Evolutionary conservation across 2,329 filamentous ascomycete species (phyloP), one percentile per base, ranked within the genome.

Genomic region (Xylariaceae sp.): DNA sequence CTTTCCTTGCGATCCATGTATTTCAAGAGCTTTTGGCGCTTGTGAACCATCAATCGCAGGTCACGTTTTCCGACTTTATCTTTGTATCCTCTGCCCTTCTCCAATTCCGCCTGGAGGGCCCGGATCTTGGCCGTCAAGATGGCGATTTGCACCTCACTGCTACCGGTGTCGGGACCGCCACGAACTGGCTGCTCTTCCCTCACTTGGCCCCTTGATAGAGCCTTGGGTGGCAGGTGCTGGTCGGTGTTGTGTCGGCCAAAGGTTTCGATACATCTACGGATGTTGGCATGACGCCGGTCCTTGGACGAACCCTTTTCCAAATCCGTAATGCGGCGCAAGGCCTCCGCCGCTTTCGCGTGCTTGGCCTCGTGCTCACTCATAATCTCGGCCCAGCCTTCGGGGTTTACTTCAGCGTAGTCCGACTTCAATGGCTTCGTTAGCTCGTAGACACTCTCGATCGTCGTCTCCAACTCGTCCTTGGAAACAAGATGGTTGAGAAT

Each of bases 51-150:
- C 62, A 96, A 69, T 65, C 91, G 82, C 73, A 99, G 72, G 75
- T 96, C 96, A 61, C 92, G 83, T 83, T 95, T 96, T 78, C 97
- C 97, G 73, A 91, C 84, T 79, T 95, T 96, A 73, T 99, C 94
- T 73, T 88, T 91, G 73, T 88, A 84, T 4, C 88, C 90, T 66
- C 79, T 76, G 61, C 85, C 82, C 48, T 78, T 80, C 70, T 88
- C 81, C 55, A 96, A 75, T 65, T 88, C 86, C 66, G 88, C 81
- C 13, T 89, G 87, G 53, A 99, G 74, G 23, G 88, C 86, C 64
- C 90, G 82, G 72, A 99, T 99, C 82, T 97, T 97, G 59, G 91
- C 84, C 2, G 94, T 99, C 73, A 99, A 75, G 67, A 99, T 95
- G 51, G 92, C 92, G 66, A 95, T 91, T 79, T 99, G 94, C n/a